Evolutionary conservation across 2,329 filamentous ascomycete species (phyloP).

Genomic region (Nothopassalora personata): DNA sequence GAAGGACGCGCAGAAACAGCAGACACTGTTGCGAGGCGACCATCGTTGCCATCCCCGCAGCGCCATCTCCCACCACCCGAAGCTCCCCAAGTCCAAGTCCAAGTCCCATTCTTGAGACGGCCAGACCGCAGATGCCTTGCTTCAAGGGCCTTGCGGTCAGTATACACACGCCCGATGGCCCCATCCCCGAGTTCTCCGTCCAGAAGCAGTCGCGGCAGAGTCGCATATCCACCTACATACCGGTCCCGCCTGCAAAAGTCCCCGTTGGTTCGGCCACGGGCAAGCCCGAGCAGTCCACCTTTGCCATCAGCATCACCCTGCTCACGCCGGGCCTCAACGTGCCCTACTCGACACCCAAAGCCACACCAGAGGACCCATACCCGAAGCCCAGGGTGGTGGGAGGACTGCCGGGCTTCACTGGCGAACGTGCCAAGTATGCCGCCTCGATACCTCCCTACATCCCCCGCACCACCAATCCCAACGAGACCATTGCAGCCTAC

Average conservation of each 20-base stretch:
- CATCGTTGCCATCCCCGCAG: background rate
- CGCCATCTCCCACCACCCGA: background rate
- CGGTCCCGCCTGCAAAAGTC: constrained; percentile 82
- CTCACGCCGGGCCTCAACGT: constrained; percentile 83
- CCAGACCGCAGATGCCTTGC: constrained; percentile 66
- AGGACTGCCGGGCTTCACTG: constrained; percentile 54
- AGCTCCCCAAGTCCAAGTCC: constrained; percentile 3
- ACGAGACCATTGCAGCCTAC: constrained; percentile 96
- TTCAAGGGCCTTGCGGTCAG: constrained; percentile 96
- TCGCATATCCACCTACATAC: constrained; percentile 95
- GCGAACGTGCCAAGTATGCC: constrained; percentile 49
- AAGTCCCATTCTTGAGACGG: too few relatives aligned
- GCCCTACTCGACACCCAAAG: constrained; percentile 84
- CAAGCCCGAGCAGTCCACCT: constrained; percentile 87
- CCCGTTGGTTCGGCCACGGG: constrained; percentile 58
- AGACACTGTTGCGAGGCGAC: background rate
- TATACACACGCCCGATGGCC: constrained; percentile 76
- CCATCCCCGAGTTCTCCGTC: constrained; percentile 86
- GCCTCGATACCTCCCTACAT: constrained; percentile 75
- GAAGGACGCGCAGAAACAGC: background rate
- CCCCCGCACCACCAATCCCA: constrained; percentile 83
- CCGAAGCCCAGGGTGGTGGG: constrained; percentile 80
- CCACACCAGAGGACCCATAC: constrained; percentile 68
- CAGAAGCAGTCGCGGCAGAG: constrained; percentile 88
- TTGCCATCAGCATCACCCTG: constrained; percentile 96